Evolutionary conservation across 345 rosid genomes (phyloP).

Genomic region (Lagerstroemia speciosa): DNA sequence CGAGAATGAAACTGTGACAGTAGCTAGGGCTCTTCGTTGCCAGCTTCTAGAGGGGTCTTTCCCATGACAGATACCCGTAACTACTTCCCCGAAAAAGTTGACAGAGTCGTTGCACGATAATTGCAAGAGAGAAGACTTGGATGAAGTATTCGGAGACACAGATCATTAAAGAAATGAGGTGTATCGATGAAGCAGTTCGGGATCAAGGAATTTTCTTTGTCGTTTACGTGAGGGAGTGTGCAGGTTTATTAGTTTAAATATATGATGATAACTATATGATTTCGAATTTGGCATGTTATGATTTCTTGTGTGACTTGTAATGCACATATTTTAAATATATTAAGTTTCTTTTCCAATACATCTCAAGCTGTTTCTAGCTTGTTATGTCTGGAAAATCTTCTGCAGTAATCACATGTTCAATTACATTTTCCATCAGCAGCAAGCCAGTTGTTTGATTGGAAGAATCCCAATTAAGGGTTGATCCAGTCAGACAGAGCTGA

Average conservation of each 20-base stretch:
- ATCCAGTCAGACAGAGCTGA: no score
- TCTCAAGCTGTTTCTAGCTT: background rate
- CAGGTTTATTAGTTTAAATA: background rate
- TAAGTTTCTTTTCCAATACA: background rate
- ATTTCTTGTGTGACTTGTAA: slow-evolving; percentile 8
- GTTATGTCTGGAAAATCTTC: background rate
- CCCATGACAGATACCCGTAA: background rate
- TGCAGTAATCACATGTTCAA: background rate
- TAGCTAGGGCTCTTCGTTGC: background rate
- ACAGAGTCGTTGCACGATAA: background rate
- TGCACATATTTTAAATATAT: background rate
- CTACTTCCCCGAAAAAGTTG: background rate
- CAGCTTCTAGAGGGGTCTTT: background rate
- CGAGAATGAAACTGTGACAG: background rate
- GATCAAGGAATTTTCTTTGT: background rate
- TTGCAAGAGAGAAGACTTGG: background rate
- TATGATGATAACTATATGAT: slow-evolving; percentile 3
- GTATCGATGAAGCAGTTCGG: background rate
- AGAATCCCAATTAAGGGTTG: background rate
- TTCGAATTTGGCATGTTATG: slow-evolving; percentile 2
- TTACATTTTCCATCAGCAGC: background rate
- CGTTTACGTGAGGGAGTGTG: background rate
- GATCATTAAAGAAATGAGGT: background rate
- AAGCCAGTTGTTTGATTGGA: background rate
- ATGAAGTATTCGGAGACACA: background rate